Percentiles rank a stretch among this genome's conserved stretches.
Conservation (phyloP, 2,329 filamentous ascomycete species). For the Allantophomopsis cytisporea region DNA sequence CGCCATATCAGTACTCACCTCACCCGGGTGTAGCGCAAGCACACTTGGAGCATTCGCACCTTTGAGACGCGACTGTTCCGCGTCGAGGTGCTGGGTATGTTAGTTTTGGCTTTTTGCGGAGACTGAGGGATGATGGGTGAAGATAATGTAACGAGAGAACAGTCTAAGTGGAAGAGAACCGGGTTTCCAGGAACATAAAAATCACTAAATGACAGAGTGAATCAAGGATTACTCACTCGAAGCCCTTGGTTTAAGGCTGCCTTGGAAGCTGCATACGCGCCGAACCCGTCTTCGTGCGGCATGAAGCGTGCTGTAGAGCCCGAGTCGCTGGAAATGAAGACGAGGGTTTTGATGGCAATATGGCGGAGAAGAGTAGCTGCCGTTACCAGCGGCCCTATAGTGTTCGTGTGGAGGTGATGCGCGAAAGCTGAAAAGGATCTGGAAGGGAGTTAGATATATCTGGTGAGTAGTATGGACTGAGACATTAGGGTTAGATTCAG, state of each 20-base stretch:
- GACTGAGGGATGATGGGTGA: no score
- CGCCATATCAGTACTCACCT: constrained; percentile 21
- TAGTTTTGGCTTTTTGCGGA: constrained; percentile 14
- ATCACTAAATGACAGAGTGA: no score
- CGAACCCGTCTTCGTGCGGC: constrained; percentile 41
- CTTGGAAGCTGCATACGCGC: constrained; percentile 41
- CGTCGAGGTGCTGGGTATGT: background rate
- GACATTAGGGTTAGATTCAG: no score
- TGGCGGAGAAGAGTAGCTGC: constrained; percentile 34
- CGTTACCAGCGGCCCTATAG: constrained; percentile 41
- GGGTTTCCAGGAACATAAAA: no score
- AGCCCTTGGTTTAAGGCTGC: constrained; percentile 41
- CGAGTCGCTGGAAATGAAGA: constrained; percentile 43
- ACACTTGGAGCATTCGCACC: constrained; percentile 23
- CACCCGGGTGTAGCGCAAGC: constrained; percentile 41
- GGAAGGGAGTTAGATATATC: background rate
- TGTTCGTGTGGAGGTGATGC: constrained; percentile 41
- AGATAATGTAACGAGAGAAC: background rate
- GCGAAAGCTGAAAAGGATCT: constrained; percentile 38
- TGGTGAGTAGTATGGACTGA: background rate
- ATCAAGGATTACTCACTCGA: constrained; percentile 8
- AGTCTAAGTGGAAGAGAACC: constrained; percentile 21
- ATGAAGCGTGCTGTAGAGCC: constrained; percentile 35
- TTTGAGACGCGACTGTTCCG: no score
- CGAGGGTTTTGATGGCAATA: constrained; percentile 22